phyloP scores from a whole-genome alignment of 768 basidiomycete genomes.

The Auricularia sp. region DNA sequence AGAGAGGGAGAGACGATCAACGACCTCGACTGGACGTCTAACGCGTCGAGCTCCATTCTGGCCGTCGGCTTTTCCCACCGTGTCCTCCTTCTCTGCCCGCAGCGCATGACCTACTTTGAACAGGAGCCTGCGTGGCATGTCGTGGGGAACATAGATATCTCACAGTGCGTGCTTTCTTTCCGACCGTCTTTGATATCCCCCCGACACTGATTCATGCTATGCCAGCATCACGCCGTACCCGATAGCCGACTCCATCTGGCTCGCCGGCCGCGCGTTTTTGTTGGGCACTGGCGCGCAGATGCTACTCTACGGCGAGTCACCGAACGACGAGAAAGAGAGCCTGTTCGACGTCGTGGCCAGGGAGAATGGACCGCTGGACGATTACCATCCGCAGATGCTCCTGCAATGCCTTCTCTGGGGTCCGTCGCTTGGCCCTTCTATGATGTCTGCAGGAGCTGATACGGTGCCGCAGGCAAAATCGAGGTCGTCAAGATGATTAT shows the following conservation, averaged over 20 bases:
- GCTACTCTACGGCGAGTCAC: slow-evolving; percentile 58
- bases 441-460: neutral
- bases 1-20: slow-evolving; percentile 43
- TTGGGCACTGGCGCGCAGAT: slow-evolving; percentile 78
- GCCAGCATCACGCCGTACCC: slow-evolving; percentile 62
- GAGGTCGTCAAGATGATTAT: slow-evolving; percentile 78
- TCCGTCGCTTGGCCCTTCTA: slow-evolving; percentile 24
- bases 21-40: slow-evolving; percentile 90
- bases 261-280: slow-evolving; percentile 71
- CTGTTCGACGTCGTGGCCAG: slow-evolving; percentile 77
- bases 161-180: slow-evolving; percentile 38
- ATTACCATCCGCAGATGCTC: slow-evolving; percentile 90
- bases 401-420: slow-evolving; percentile 90
- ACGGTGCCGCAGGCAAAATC: slow-evolving; percentile 51
- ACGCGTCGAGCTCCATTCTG: slow-evolving; percentile 79
- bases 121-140: slow-evolving; percentile 70
- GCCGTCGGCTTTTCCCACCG: slow-evolving; percentile 78
- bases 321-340: slow-evolving; percentile 29
- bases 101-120: slow-evolving; percentile 86
- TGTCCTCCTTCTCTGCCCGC: slow-evolving; percentile 82
- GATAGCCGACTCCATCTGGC: slow-evolving; percentile 88
- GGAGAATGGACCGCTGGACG: slow-evolving; percentile 76
- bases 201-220: slow-evolving; percentile 2
- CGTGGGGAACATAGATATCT: slow-evolving; percentile 60
- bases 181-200: neutral